Percentiles rank a stretch among this genome's conserved stretches.
Conservation (phyloP, 202 grass and related monocot genomes). For the Cymbopogon flexuosus region DNA sequence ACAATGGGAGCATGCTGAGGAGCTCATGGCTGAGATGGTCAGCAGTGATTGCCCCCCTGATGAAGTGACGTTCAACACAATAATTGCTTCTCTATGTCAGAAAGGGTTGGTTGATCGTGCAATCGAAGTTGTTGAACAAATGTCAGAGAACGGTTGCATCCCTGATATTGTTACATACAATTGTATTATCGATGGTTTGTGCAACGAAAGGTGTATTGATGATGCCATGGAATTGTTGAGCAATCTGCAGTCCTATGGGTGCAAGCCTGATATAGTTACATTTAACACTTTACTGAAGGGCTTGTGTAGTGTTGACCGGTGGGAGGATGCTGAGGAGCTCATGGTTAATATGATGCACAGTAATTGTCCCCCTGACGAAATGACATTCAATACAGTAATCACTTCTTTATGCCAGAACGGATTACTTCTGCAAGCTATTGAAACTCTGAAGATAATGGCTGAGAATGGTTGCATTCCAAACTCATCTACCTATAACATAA, state of each 20-base stretch:
- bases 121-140: conserved; percentile 20
- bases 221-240: conserved; percentile 39
- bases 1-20: conserved; percentile 26
- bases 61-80: conserved; percentile 26
- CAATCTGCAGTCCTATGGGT: conserved; percentile 28
- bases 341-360: conserved; percentile 25
- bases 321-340: conserved; percentile 28
- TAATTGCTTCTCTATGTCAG: conserved; percentile 27
- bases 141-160: conserved; percentile 27
- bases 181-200: conserved; percentile 24
- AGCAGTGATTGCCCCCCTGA: conserved; percentile 1
- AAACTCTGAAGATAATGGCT: conserved; percentile 31
- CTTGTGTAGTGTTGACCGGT: conserved; percentile 37
- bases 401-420: conserved; percentile 34
- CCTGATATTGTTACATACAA: conserved; percentile 34
- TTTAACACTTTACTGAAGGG: conserved; percentile 52
- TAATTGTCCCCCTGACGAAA: not conserved
- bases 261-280: conserved; percentile 46
- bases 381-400: conserved; percentile 20
- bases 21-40: conserved; percentile 27
- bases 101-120: conserved; percentile 33
- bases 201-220: conserved; percentile 25
- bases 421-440: conserved; percentile 28
- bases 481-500: conserved; percentile 21
- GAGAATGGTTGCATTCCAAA: conserved; percentile 25